These are phyloP conservation scores for Phlegmacium glaucopus DNA, from an alignment of 768 basidiomycete genomes.

Conservation along the genomic window DNA sequence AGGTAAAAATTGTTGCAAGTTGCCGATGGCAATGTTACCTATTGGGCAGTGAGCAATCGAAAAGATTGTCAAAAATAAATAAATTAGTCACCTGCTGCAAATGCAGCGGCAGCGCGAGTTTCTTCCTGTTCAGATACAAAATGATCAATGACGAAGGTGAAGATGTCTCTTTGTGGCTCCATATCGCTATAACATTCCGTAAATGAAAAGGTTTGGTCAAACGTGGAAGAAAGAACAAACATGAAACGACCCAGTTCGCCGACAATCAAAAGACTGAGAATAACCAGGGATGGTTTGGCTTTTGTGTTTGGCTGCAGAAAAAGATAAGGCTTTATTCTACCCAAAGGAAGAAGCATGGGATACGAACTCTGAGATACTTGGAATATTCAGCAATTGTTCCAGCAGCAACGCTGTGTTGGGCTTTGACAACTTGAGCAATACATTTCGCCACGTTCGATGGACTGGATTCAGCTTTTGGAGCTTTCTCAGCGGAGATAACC, in stretches of 20 bases:
- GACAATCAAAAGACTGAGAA: conserved; percentile 82
- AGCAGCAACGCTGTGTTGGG: conserved; percentile 67
- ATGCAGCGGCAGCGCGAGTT: conserved; percentile 86
- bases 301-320: conserved; percentile 46
- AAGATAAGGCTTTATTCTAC: not conserved
- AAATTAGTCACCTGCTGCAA: conserved; percentile 70
- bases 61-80: not conserved
- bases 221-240: conserved; percentile 34
- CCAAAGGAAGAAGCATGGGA: not conserved
- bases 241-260: conserved; percentile 92
- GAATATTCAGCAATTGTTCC: conserved; percentile 85
- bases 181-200: conserved; percentile 65
- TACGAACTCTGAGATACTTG: conserved; percentile 69
- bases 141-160: conserved; percentile 66
- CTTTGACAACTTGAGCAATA: conserved; percentile 77
- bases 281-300: conserved; percentile 62
- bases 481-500: conserved; percentile 62
- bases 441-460: conserved; percentile 79
- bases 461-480: conserved; percentile 52
- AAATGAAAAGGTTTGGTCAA: not conserved
- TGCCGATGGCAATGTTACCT: conserved; percentile 97
- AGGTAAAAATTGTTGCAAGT: conserved; percentile 83
- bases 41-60: not conserved
- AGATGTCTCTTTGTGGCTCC: conserved; percentile 76
- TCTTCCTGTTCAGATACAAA: conserved; percentile 84